Conservation (phyloP, 2,329 filamentous ascomycete species). For the Diplodia corticola region DNA sequence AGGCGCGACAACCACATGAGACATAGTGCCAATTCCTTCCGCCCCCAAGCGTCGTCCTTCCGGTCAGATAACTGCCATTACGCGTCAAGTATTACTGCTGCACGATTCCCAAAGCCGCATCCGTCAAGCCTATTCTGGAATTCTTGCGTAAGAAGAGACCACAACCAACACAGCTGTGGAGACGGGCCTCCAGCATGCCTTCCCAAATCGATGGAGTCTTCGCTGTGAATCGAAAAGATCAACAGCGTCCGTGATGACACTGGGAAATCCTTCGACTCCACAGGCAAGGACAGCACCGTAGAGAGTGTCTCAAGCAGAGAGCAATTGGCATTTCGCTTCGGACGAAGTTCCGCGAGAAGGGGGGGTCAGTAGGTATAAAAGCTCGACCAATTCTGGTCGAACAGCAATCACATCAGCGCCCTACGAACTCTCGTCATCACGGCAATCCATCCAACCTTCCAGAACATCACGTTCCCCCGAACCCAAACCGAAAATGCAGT, state of each 20-base stretch:
- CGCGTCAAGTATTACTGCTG: neutral
- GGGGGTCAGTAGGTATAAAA: neutral
- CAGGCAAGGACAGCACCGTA: neutral
- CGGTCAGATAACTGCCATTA: neutral
- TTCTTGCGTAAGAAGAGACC: neutral
- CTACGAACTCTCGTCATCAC: neutral
- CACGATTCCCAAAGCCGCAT: neutral
- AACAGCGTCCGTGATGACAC: neutral
- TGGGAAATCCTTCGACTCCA: neutral
- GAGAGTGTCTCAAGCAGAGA: neutral
- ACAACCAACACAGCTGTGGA: neutral
- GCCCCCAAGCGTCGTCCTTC: neutral
- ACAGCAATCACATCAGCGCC: neutral
- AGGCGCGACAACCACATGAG: neutral
- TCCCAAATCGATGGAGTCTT: neutral
- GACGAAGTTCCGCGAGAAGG: neutral
- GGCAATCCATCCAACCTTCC: neutral
- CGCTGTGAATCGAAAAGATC: neutral
- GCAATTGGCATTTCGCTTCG: neutral
- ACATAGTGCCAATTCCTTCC: neutral
- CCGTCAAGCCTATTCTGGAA: neutral
- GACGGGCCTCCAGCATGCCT: neutral
- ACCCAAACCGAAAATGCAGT: constrained; percentile 6
- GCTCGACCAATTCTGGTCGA: neutral
- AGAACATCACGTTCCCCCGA: neutral